Evolutionary conservation across 129 eudicot species (phyloP).

Genomic region (Artemisia annua): DNA sequence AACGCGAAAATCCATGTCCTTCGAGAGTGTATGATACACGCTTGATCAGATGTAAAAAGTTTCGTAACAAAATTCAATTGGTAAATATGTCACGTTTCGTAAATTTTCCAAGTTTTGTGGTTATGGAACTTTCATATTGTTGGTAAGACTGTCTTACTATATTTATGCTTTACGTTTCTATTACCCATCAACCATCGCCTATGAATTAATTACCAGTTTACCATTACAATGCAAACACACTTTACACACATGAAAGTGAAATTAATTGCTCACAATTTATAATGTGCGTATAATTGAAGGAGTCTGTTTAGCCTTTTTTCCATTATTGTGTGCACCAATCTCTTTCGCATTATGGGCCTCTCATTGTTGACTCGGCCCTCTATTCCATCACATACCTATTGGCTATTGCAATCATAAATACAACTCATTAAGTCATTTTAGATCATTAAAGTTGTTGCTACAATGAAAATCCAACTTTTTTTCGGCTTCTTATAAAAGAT

Average conservation of each 20-base stretch:
- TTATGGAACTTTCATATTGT: not conserved
- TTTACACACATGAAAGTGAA: no score
- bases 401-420: no score
- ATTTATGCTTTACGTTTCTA: not conserved
- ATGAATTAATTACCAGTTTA: not conserved
- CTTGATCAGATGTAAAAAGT: not conserved
- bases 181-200: not conserved
- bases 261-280: no score
- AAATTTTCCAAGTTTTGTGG: not conserved
- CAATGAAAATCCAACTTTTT: no score
- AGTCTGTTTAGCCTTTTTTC: not conserved
- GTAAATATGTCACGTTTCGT: slow-evolving; percentile 1
- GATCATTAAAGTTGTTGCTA: no score
- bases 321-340: slow-evolving; percentile 21
- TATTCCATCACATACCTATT: not conserved
- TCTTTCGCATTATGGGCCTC: slow-evolving; percentile 19
- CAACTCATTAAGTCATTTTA: no score
- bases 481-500: no score
- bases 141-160: not conserved
- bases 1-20: not conserved
- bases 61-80: slow-evolving; percentile 1
- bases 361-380: slow-evolving; percentile 16
- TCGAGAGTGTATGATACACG: not conserved
- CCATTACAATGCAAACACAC: not conserved
- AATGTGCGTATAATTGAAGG: not conserved